Evolutionary conservation across 352 stramenopile species (phyloP).

Genomic region (Pythium folliculosum): DNA sequence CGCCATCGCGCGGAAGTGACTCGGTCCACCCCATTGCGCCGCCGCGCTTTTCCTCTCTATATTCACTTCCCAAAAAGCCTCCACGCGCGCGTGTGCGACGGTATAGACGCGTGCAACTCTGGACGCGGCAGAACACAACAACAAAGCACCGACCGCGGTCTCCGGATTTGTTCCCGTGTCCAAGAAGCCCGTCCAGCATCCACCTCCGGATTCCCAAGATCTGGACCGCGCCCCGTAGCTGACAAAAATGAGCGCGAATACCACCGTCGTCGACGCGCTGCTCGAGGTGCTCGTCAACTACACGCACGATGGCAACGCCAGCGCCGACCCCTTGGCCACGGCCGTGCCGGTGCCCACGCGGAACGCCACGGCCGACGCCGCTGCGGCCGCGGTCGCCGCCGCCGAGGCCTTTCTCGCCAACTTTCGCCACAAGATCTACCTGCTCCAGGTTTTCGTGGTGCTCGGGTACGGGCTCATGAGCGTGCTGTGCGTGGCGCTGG

Average conservation of each 20-base stretch:
- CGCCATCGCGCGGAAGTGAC: too few relatives aligned
- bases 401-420: neutral
- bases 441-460: neutral
- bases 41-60: neutral
- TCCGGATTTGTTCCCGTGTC: neutral
- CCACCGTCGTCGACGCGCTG: neutral
- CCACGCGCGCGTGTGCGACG: neutral
- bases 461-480: conserved; percentile 31
- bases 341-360: neutral
- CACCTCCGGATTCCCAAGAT: too few relatives aligned
- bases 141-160: too few relatives aligned
- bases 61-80: conserved; percentile 12
- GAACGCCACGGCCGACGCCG: neutral
- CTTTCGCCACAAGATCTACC: conserved; percentile 10
- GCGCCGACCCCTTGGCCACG: neutral
- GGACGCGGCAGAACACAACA: neutral
- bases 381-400: neutral
- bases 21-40: neutral
- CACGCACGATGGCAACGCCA: neutral
- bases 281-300: neutral
- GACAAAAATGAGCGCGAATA: too few relatives aligned
- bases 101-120: neutral
- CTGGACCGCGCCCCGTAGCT: too few relatives aligned
- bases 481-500: conserved; percentile 21
- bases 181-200: too few relatives aligned